Percentiles rank a stretch among this genome's conserved stretches.
Evolutionary conservation across 352 stramenopile genomes (phyloP).

Genomic region (Phytophthora capsici): DNA sequence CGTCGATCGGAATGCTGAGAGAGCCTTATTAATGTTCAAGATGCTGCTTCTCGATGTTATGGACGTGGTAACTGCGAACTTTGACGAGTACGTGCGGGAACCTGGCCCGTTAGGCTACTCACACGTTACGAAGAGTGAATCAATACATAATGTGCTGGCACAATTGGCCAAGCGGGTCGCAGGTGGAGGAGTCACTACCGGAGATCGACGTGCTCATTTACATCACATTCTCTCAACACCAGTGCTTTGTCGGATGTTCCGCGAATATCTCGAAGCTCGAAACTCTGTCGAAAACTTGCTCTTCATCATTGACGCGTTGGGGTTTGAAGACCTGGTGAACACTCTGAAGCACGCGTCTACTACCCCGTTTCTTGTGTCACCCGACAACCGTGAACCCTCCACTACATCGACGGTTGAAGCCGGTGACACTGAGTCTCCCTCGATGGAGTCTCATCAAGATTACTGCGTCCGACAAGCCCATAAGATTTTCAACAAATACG

Average conservation of each 20-base stretch:
- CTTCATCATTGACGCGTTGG: conserved; percentile 72
- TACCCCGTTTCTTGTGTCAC: conserved; percentile 9
- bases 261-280: conserved; percentile 58
- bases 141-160: conserved; percentile 63
- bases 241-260: conserved; percentile 57
- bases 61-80: conserved; percentile 58
- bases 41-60: conserved; percentile 70
- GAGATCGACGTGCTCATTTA: conserved; percentile 55
- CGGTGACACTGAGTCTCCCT: conserved; percentile 2
- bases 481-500: conserved; percentile 85
- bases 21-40: conserved; percentile 57
- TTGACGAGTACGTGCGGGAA: conserved; percentile 62
- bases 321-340: conserved; percentile 71
- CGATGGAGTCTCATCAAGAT: conserved; percentile 49
- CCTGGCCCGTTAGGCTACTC: conserved; percentile 48
- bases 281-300: conserved; percentile 71
- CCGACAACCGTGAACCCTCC: conserved; percentile 6
- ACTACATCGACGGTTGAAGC: neutral
- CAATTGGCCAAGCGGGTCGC: conserved; percentile 51
- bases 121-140: conserved; percentile 43
- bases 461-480: conserved; percentile 68
- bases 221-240: conserved; percentile 62
- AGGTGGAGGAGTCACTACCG: conserved; percentile 24
- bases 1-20: conserved; percentile 48
- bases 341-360: conserved; percentile 44